Evolutionary conservation across 176 grass and related monocot species (phyloP).

Genomic region (Thalia dealbata): DNA sequence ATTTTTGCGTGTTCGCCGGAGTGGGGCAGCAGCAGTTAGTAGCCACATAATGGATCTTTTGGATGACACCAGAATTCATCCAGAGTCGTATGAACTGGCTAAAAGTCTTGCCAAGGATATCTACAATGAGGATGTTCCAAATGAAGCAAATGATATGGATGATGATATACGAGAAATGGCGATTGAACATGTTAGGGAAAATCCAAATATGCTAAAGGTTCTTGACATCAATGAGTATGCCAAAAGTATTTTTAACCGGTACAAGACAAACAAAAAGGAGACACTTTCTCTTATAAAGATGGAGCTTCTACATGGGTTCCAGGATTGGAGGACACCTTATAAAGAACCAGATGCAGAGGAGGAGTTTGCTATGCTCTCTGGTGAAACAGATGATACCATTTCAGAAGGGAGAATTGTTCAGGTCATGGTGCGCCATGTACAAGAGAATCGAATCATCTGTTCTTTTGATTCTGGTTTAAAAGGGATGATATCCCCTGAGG

Average conservation of each 20-base stretch:
- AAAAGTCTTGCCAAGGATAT: constrained; percentile 88
- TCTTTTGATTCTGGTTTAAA: constrained; percentile 93
- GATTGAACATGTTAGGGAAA: constrained; percentile 71
- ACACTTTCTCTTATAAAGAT: constrained; percentile 43
- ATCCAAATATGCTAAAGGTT: constrained; percentile 1
- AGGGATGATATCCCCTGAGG: constrained; percentile 68
- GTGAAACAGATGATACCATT: constrained; percentile 90
- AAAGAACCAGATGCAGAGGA: constrained; percentile 66
- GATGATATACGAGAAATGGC: constrained; percentile 82
- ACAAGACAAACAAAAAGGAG: constrained; percentile 40
- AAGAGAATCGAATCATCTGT: constrained; percentile 75
- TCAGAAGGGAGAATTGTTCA: constrained; percentile 95
- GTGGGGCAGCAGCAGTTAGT: constrained; percentile 63
- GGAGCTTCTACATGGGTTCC: constrained; percentile 54
- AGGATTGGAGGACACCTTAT: constrained; percentile 51
- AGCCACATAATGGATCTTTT: constrained; percentile 79
- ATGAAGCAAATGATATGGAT: constrained; percentile 63
- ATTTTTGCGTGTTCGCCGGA: constrained; percentile 75
- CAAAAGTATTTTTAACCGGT: constrained; percentile 40
- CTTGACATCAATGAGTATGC: constrained; percentile 55
- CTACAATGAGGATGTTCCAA: constrained; percentile 25
- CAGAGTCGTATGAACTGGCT: constrained; percentile 81
- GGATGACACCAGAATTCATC: constrained; percentile 99
- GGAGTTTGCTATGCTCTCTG: constrained; percentile 91
- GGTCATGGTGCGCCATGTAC: constrained; percentile 68